Conservation (phyloP, 176 grass and related monocot species). For the Raddia distichophylla region DNA sequence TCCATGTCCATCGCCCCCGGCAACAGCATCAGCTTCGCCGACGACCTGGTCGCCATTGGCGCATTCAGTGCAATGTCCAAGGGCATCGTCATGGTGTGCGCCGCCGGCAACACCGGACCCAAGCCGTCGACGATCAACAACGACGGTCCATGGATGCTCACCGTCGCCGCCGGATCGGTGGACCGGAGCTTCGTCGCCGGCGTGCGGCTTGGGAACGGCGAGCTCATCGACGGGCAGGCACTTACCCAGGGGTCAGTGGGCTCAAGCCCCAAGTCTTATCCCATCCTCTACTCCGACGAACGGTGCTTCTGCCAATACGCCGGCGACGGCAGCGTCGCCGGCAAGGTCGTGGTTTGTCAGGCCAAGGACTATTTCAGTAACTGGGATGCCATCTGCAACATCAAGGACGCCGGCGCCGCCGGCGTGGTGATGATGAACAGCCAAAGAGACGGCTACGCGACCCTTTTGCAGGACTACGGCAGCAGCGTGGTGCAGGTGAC, state of each 20-base stretch:
- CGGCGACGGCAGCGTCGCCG: background rate
- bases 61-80: conserved; percentile 45
- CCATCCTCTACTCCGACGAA: conserved; percentile 11
- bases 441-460: background rate
- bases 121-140: conserved; percentile 21
- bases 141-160: conserved; percentile 62
- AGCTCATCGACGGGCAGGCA: background rate
- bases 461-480: conserved; percentile 10
- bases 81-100: conserved; percentile 47
- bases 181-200: conserved; percentile 18
- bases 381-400: background rate
- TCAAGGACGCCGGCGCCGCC: background rate
- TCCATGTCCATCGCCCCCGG: conserved; percentile 45
- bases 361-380: background rate
- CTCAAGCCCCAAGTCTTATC: background rate
- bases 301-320: background rate
- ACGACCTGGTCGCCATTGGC: conserved; percentile 40
- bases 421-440: conserved; percentile 37
- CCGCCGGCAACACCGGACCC: conserved; percentile 46
- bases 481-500: conserved; percentile 24
- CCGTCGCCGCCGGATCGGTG: conserved; percentile 43
- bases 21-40: background rate
- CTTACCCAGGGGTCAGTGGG: background rate
- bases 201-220: conserved; percentile 18
- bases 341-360: conserved; percentile 36